Conservation (phyloP, 495 filamentous ascomycete species). For the Aspergillus affinis region DNA sequence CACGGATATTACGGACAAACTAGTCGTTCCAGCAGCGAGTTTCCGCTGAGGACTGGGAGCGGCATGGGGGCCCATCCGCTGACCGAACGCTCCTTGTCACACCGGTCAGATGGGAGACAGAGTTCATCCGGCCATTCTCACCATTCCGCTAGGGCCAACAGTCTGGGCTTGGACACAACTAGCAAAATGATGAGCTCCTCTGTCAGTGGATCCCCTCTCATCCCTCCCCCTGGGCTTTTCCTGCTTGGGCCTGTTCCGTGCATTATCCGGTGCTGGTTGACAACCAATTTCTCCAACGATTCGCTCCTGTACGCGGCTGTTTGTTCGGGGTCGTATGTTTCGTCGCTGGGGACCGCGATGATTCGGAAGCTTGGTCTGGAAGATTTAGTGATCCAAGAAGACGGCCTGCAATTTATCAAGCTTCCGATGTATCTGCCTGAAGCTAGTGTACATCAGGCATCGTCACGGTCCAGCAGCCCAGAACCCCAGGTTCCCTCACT, state of each 20-base stretch:
- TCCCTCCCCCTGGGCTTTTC: conserved; percentile 80
- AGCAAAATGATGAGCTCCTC: conserved; percentile 63
- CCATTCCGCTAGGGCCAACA: conserved; percentile 80
- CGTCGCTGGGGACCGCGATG: conserved; percentile 69
- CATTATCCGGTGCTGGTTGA: conserved; percentile 95
- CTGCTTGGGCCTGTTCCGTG: conserved; percentile 83
- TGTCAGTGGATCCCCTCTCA: conserved; percentile 62
- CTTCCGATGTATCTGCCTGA: conserved; percentile 87
- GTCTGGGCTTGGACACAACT: conserved; percentile 70
- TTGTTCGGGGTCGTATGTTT: conserved; percentile 88
- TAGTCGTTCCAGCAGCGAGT: conserved; percentile 75
- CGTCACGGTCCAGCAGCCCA: conserved; percentile 70
- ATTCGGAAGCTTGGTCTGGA: conserved; percentile 69
- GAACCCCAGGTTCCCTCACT: conserved; percentile 77
- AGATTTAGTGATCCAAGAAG: conserved; percentile 63
- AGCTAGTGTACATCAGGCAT: conserved; percentile 75
- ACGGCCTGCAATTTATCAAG: conserved; percentile 65
- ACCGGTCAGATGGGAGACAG: conserved; percentile 94
- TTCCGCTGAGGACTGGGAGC: conserved; percentile 74
- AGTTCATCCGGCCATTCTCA: conserved; percentile 86
- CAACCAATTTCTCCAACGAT: conserved; percentile 79
- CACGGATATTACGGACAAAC: conserved; percentile 86
- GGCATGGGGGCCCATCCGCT: conserved; percentile 78
- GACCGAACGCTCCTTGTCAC: conserved; percentile 86
- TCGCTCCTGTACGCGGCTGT: conserved; percentile 87